A percentile compares a stretch with the other conserved stretches of the same genome.
These are phyloP conservation scores for Talaromyces sp. DNA, from an alignment of 2,329 filamentous ascomycete genomes.

Conservation along the genomic window DNA sequence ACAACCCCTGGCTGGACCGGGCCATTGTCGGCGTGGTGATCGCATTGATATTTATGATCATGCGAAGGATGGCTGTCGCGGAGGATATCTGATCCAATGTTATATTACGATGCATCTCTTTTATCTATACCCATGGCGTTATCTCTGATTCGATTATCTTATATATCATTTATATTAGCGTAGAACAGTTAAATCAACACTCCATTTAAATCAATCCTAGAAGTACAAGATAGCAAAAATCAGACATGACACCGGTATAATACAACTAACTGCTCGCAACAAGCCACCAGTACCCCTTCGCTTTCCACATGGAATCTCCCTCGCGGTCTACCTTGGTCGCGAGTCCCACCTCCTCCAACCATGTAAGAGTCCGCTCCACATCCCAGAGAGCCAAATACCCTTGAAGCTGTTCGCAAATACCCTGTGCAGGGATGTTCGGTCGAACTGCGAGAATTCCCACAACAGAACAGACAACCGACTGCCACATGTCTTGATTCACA, in stretches of 20 bases:
- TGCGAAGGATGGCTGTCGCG: conserved; percentile 40
- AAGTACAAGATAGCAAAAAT: background rate
- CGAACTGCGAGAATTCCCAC: conserved; percentile 38
- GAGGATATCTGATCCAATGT: conserved; percentile 7
- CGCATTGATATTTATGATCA: conserved; percentile 64
- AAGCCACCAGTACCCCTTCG: conserved; percentile 40
- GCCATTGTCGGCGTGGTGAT: conserved; percentile 69
- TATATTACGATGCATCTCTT: background rate
- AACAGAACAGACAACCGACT: conserved; percentile 35
- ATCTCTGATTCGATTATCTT: background rate
- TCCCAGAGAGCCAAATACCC: conserved; percentile 40
- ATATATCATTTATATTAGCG: background rate
- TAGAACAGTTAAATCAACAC: background rate
- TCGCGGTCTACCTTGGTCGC: conserved; percentile 16
- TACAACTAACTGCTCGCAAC: conserved; percentile 16
- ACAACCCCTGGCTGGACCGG: conserved; percentile 74
- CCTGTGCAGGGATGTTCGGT: conserved; percentile 32
- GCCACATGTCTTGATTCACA: conserved; percentile 35
- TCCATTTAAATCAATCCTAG: background rate
- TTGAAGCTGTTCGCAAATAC: conserved; percentile 33
- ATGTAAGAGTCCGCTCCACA: conserved; percentile 34
- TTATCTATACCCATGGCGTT: background rate
- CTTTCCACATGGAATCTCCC: conserved; percentile 25
- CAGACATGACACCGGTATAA: background rate
- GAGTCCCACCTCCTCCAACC: conserved; percentile 30